phyloP scores from a whole-genome alignment of 2,329 filamentous ascomycete species.

The Sporothrix curviconia region DNA sequence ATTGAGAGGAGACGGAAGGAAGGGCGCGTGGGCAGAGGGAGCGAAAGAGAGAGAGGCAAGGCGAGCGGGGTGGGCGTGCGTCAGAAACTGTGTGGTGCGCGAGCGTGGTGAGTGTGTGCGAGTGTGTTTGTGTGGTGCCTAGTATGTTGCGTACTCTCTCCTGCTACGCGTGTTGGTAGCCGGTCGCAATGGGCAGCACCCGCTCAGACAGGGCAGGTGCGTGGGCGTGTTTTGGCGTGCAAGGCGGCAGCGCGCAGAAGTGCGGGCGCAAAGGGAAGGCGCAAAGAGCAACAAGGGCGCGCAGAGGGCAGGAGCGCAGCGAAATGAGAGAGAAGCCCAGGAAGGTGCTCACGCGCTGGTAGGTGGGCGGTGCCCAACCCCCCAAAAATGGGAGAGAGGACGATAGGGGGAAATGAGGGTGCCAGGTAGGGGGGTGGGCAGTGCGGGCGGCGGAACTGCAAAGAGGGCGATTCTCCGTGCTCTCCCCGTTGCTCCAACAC shows the following conservation, averaged over 20 bases:
- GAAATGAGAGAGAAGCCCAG: slow-evolving; percentile 10
- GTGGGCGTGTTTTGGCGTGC: slow-evolving; percentile 11
- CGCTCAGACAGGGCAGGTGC: slow-evolving; percentile 14
- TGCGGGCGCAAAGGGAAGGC: not conserved
- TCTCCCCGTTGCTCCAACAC: slow-evolving; percentile 15
- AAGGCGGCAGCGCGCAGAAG: not conserved
- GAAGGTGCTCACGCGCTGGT: slow-evolving; percentile 15
- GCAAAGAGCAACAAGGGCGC: not conserved
- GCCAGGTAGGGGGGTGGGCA: slow-evolving; percentile 13
- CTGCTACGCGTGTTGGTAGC: slow-evolving; percentile 6
- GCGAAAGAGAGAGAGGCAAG: not conserved
- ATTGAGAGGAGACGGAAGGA: slow-evolving; percentile 40
- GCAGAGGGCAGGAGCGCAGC: not conserved
- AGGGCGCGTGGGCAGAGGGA: slow-evolving; percentile 5
- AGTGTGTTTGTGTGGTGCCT: not conserved
- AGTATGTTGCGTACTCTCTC: not conserved
- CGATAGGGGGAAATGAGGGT: slow-evolving; percentile 12
- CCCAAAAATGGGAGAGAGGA: slow-evolving; percentile 17
- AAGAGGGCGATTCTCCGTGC: slow-evolving; percentile 13
- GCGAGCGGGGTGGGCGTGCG: slow-evolving; percentile 18
- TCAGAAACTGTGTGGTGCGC: too few species aligned
- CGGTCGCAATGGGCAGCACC: not conserved
- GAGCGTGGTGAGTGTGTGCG: slow-evolving; percentile 12
- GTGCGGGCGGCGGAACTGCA: slow-evolving; percentile 12
- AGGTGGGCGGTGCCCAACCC: slow-evolving; percentile 23